Percentiles rank a stretch among this genome's conserved stretches.
Evolutionary conservation across 2,329 filamentous ascomycete species (phyloP).

Genomic region (Onygenales sp.): DNA sequence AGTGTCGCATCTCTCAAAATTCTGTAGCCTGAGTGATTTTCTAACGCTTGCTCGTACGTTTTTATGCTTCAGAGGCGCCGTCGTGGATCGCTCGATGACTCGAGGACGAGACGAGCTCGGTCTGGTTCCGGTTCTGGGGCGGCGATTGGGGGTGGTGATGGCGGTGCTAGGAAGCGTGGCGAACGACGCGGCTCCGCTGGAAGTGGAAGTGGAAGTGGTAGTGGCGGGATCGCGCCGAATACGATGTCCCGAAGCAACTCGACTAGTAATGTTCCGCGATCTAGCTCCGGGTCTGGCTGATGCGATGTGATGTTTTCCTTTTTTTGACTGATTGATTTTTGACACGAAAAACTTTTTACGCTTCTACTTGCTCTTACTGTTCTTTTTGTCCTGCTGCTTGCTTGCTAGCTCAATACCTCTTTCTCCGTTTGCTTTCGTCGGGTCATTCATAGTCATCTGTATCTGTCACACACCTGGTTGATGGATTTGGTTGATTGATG

Average conservation of each 20-base stretch:
- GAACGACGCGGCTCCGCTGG: constrained; percentile 29
- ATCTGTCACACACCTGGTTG: background rate
- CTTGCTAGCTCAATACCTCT: background rate
- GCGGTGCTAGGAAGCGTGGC: constrained; percentile 31
- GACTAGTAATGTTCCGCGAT: constrained; percentile 14
- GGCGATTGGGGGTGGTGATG: constrained; percentile 29
- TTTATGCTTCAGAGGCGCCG: constrained; percentile 36
- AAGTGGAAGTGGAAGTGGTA: constrained; percentile 22
- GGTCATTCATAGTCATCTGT: background rate
- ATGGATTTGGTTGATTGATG: background rate
- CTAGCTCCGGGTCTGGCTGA: background rate
- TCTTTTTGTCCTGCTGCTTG: too few relatives aligned
- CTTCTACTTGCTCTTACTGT: too few relatives aligned
- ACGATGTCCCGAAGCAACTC: constrained; percentile 34
- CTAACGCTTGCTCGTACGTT: constrained; percentile 36
- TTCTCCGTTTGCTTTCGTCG: background rate
- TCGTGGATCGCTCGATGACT: constrained; percentile 31
- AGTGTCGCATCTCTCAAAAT: constrained; percentile 17
- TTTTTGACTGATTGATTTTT: too few relatives aligned
- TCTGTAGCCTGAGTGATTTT: constrained; percentile 35
- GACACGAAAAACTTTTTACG: too few relatives aligned
- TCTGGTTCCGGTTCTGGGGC: constrained; percentile 15
- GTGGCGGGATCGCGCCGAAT: constrained; percentile 16
- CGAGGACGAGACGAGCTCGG: constrained; percentile 2
- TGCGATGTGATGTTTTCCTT: background rate